Conservation (phyloP, 2,329 filamentous ascomycete species). For the Trichophyton simii region DNA sequence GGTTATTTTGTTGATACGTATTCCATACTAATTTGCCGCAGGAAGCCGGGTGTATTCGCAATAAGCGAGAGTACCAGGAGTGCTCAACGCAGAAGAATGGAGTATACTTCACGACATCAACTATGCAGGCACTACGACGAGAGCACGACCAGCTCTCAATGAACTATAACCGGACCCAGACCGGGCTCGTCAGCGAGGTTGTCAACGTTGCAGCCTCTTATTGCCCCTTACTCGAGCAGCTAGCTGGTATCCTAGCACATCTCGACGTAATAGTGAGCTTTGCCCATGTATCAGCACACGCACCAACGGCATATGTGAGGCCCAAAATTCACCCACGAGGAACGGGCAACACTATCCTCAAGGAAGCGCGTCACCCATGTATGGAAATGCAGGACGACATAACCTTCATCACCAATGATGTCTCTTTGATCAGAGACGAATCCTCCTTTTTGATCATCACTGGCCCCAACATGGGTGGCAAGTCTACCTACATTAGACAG, state of each 20-base stretch:
- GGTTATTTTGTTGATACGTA: constrained; percentile 17
- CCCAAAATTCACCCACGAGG: constrained; percentile 84
- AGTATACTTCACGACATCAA: constrained; percentile 89
- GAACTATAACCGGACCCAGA: constrained; percentile 91
- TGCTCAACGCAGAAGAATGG: constrained; percentile 98
- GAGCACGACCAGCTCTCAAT: constrained; percentile 90
- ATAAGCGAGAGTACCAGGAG: constrained; percentile 80
- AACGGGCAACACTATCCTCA: constrained; percentile 75
- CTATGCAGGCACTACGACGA: constrained; percentile 64
- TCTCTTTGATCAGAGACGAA: constrained; percentile 60
- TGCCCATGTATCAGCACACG: constrained; percentile 84
- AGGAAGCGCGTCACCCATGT: constrained; percentile 88
- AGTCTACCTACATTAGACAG: constrained; percentile 95
- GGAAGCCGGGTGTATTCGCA: constrained; percentile 85
- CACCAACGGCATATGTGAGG: constrained; percentile 79
- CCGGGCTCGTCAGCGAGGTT: constrained; percentile 80
- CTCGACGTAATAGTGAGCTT: constrained; percentile 92
- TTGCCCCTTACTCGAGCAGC: constrained; percentile 76
- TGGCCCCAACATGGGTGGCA: constrained; percentile 97
- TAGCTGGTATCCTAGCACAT: constrained; percentile 80
- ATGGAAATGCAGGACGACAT: constrained; percentile 99
- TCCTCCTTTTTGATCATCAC: constrained; percentile 95
- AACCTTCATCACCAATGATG: constrained; percentile 96
- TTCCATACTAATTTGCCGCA: constrained; percentile 5
- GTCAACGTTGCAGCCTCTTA: constrained; percentile 90